Evolutionary conservation across 352 stramenopile genomes (phyloP).

Genomic region (Phytophthora idaei): DNA sequence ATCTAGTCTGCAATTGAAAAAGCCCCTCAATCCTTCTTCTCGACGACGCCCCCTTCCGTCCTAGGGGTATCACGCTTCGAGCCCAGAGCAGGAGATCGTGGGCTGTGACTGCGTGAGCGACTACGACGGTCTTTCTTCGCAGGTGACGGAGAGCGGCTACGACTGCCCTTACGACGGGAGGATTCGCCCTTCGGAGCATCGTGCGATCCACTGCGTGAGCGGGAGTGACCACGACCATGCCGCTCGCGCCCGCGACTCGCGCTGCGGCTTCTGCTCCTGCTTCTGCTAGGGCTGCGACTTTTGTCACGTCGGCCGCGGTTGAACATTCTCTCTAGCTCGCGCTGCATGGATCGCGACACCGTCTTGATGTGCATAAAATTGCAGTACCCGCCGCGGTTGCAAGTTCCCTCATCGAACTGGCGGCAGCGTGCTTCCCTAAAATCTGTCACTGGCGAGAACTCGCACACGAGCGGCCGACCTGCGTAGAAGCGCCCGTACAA

Average conservation of each 20-base stretch:
- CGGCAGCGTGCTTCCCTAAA: constrained; percentile 98
- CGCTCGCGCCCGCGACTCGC: constrained; percentile 36
- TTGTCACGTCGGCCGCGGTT: constrained; percentile 61
- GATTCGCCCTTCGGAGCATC: constrained; percentile 49
- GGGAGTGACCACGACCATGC: constrained; percentile 44
- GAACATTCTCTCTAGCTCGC: constrained; percentile 87
- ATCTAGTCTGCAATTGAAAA: constrained; percentile 30
- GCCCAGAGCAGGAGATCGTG: constrained; percentile 28
- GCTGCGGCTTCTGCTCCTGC: constrained; percentile 60
- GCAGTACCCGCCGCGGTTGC: constrained; percentile 97
- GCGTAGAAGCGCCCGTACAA: constrained; percentile 98
- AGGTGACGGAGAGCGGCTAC: constrained; percentile 51
- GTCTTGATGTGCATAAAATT: constrained; percentile 99
- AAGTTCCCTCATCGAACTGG: constrained; percentile 98
- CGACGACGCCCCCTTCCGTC: constrained; percentile 13
- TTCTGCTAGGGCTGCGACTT: constrained; percentile 52
- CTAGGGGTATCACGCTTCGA: constrained; percentile 17
- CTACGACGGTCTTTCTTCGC: constrained; percentile 49
- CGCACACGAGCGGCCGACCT: constrained; percentile 94
- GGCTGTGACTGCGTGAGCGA: constrained; percentile 60
- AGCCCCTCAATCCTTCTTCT: constrained; percentile 37
- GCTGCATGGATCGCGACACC: constrained; percentile 82
- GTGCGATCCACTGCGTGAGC: constrained; percentile 53
- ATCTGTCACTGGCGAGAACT: constrained; percentile 99
- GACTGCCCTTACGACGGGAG: constrained; percentile 49